Evolutionary conservation across 2,329 filamentous ascomycete genomes (phyloP).

Genomic region (Fusarium begoniae): DNA sequence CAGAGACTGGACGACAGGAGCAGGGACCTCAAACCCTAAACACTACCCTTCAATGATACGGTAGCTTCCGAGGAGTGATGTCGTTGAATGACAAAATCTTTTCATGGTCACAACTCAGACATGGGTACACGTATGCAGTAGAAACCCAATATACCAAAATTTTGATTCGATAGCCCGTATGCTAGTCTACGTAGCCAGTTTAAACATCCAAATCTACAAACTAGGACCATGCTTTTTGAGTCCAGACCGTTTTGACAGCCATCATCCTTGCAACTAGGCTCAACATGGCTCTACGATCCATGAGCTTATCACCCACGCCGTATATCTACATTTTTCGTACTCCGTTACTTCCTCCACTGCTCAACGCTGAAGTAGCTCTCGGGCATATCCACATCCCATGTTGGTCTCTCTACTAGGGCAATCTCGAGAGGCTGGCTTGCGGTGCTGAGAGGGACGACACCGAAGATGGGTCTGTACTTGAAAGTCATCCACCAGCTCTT

Average conservation of each 20-base stretch:
- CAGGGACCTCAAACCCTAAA: background rate
- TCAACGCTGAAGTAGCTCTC: slow-evolving; percentile 72
- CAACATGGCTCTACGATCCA: background rate
- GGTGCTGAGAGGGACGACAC: slow-evolving; percentile 62
- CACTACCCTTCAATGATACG: background rate
- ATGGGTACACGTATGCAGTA: slow-evolving; percentile 26
- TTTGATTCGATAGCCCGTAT: slow-evolving; percentile 29
- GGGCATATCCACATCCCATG: slow-evolving; percentile 82
- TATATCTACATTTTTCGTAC: slow-evolving; percentile 4
- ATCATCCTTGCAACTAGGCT: slow-evolving; percentile 16
- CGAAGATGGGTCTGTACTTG: slow-evolving; percentile 94
- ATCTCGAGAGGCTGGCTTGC: slow-evolving; percentile 71
- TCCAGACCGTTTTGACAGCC: slow-evolving; percentile 12
- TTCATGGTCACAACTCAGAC: background rate
- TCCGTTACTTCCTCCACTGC: slow-evolving; percentile 57
- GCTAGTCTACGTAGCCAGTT: slow-evolving; percentile 16
- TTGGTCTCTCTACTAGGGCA: slow-evolving; percentile 85
- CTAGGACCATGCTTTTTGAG: slow-evolving; percentile 13
- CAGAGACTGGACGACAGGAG: background rate
- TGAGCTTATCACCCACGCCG: background rate
- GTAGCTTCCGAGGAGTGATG: background rate
- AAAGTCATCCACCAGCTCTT: slow-evolving; percentile 79
- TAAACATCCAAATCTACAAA: slow-evolving; percentile 35
- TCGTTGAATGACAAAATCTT: background rate
- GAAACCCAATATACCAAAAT: slow-evolving; percentile 10